Evolutionary conservation across 2,329 filamentous ascomycete genomes (phyloP).

Genomic region (Calonectria fujianensis): DNA sequence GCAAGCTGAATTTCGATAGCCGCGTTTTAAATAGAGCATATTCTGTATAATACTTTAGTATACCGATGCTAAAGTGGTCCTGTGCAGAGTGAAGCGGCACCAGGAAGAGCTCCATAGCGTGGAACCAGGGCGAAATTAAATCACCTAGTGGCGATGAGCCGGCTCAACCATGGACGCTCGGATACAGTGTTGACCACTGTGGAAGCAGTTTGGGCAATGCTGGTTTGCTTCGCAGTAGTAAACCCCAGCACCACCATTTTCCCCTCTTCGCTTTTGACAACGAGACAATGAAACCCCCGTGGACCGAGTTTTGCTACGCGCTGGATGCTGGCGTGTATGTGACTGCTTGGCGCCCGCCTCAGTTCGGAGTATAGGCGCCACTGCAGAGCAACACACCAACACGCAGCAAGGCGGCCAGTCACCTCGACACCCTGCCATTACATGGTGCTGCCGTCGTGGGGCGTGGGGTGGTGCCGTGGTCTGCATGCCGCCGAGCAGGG

Average conservation of each 20-base stretch:
- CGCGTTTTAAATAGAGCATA: constrained; percentile 16
- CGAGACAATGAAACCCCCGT: neutral
- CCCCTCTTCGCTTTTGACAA: neutral
- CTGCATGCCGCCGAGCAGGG: constrained; percentile 37
- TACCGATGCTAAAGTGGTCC: constrained; percentile 3
- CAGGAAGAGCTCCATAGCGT: neutral
- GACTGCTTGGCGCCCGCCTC: constrained; percentile 2
- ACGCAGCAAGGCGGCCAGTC: neutral
- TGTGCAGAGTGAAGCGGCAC: constrained; percentile 9
- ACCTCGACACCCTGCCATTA: constrained; percentile 28
- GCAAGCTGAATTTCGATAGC: constrained; percentile 15
- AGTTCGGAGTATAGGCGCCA: constrained; percentile 23
- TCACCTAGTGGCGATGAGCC: constrained; percentile 12
- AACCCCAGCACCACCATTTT: neutral
- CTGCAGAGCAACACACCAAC: constrained; percentile 25
- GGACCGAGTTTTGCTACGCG: constrained; percentile 9
- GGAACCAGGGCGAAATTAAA: constrained; percentile 21
- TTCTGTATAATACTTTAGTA: constrained; percentile 8
- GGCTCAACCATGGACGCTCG: constrained; percentile 15
- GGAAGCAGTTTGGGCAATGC: neutral
- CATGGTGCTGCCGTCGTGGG: constrained; percentile 42
- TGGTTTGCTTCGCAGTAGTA: neutral
- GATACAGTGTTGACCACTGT: constrained; percentile 28
- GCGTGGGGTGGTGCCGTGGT: constrained; percentile 45
- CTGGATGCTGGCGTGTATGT: constrained; percentile 3